Evolutionary conservation across 768 basidiomycete genomes (phyloP), one percentile per base, ranked within the genome.

Genomic region (Neoboletus magnificus): DNA sequence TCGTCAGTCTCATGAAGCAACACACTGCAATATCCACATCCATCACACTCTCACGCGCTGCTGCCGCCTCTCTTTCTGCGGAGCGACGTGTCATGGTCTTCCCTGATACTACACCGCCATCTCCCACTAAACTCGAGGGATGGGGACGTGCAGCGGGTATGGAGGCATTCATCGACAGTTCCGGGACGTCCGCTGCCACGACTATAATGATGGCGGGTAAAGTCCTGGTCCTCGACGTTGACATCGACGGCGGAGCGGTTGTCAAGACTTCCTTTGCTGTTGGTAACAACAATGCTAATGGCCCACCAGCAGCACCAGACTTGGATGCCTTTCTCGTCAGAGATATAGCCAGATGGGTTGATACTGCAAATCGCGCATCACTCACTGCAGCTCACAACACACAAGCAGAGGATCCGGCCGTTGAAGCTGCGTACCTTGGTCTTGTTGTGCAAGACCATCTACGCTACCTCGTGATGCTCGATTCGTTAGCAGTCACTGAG

Each of bases 221-320:
- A 67, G 83, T 90, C n/a, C 73, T 92, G 11, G 89, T 91, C 33
- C 72, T 91, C 51, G 90, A 92, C 66, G 77, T 91, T 55, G 85
- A 89, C 61, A 80, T 92, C 58, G 69, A 72, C 13, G 69, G 63
- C 45, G 56, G 57, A 27, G 77, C 79, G 0, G 79, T 74, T 39
- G 81, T 89, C 61, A 91, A 89, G 67, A 88, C 86, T 2, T 84
- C 87, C 9, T 90, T 87, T 67, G 90, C 87, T 1, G 77, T 82
- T 30, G 64, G 71, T 25, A 70, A 73, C 33, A 71, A 76, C n/a
- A 77, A 73, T 42, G 73, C 79, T 3, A 80, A 74, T 35, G 78
- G 79, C 6, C 48, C 68, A 5, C 82, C 84, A 2, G 69, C 74
- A 30, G 65, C 69, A 44, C 69, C 69, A 45, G 66, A 71, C 27